Evolutionary conservation across 2,329 filamentous ascomycete genomes (phyloP).

Genomic region (Aspergillus versicolor): DNA sequence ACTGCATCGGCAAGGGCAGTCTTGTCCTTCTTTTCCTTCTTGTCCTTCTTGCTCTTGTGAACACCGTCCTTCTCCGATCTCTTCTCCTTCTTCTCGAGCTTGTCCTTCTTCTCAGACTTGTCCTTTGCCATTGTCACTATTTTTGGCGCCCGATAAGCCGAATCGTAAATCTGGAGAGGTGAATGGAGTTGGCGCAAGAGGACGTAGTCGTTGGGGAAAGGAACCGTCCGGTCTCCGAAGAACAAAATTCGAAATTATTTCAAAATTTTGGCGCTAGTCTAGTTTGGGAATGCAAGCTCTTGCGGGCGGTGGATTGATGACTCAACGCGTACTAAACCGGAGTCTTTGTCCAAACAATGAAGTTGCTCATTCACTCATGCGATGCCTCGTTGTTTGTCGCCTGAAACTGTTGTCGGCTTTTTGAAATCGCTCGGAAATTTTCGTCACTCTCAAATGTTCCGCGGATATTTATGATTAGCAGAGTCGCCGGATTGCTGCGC

Average conservation of each 20-base stretch:
- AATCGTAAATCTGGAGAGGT: conserved; percentile 12
- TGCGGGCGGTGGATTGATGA: conserved; percentile 22
- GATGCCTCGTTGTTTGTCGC: conserved; percentile 2
- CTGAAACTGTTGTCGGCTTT: neutral
- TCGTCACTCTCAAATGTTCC: neutral
- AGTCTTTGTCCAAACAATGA: conserved; percentile 19
- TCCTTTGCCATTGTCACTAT: conserved; percentile 46
- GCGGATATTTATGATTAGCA: neutral
- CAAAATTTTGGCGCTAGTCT: conserved; percentile 38
- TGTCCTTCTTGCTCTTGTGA: conserved; percentile 48
- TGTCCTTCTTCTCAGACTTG: conserved; percentile 47
- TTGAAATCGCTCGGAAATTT: neutral
- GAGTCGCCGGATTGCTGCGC: neutral
- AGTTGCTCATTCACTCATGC: conserved; percentile 9
- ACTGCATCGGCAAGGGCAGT: conserved; percentile 38
- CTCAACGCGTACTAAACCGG: conserved; percentile 22
- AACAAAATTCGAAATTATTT: conserved; percentile 34
- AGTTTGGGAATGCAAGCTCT: conserved; percentile 20
- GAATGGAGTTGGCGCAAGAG: conserved; percentile 13
- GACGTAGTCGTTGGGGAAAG: conserved; percentile 22
- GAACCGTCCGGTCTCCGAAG: conserved; percentile 6
- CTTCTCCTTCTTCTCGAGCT: conserved; percentile 46
- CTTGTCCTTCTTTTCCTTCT: conserved; percentile 47
- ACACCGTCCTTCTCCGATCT: conserved; percentile 48
- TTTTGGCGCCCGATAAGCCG: conserved; percentile 9